Base-by-base conservation (phyloP, 106 monocot genomes). In the Phalaenopsis aphrodite region DNA sequence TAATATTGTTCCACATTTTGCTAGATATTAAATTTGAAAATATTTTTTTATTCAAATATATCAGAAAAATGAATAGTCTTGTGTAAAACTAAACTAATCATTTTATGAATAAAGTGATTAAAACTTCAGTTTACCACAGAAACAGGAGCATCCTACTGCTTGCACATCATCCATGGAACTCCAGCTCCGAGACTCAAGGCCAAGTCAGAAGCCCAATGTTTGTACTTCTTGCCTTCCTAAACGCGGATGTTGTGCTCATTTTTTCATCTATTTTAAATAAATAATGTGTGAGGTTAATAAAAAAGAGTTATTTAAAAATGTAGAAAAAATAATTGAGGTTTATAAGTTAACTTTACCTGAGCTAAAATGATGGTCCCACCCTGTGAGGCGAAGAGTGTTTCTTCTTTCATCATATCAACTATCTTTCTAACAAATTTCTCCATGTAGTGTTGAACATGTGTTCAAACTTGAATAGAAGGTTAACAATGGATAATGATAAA, bases 111-210 rank as follows among this genome's bases (percentile, higher is more conserved):
- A 57, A 7, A 78, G 41, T n/a, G 8, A 37, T 8, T 23, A 17
- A 5, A 21, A 61, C 21, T 19, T n/a, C n/a, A 23, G 65, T 81
- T 87, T 75, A 92, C 95, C 83, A 95, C 87, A 30, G 84, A 42
- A 39, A 80, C 84, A 18, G 95, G 95, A 41, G 90, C 95, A 45
- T 90, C 71, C 15, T 81, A 84, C 83, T 95, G 85, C 87, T 95
- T 95, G 88, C 95, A 95, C 95, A 95, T 95, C 43, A 95, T 58
- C 92, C 92, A 92, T 14, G 95, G 95, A 9, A 95, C 88, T 55
- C 95, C 95, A 11, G 88, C 79, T 1, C 86, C 57, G 14, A 80
- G 57, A 1, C 75, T 68, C 5, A 85, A 36, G n/a, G 92, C 92
- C 92, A 95, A 88, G 42, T 85, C 77, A 11, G 77, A 89, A 45